phyloP scores from a whole-genome alignment of 176 grass and related monocot genomes.

The Eleusine indica region DNA sequence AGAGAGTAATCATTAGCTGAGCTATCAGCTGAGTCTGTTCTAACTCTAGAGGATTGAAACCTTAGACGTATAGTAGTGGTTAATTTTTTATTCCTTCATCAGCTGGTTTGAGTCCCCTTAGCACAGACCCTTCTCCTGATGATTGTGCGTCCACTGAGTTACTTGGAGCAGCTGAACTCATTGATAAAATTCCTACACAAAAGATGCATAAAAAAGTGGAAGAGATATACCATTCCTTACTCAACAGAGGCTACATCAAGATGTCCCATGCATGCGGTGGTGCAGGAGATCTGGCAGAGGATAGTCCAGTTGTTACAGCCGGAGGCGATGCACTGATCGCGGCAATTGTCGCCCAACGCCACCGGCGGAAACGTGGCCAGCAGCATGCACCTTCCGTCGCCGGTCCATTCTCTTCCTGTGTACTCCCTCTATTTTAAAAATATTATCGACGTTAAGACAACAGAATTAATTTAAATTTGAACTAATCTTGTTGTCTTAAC shows the following conservation, averaged over 20 bases:
- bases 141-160: neutral
- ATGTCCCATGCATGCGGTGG: constrained; percentile 32
- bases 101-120: constrained; percentile 14
- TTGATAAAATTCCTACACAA: neutral
- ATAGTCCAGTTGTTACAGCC: constrained; percentile 10
- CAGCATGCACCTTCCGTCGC: neutral
- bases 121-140: neutral
- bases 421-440: too few species aligned
- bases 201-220: too few species aligned
- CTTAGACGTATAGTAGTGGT: neutral
- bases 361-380: neutral
- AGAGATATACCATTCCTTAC: too few species aligned
- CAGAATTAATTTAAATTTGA: too few species aligned
- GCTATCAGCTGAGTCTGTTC: too few species aligned
- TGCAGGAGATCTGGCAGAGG: constrained; percentile 48
- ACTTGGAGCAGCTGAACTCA: neutral
- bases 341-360: constrained; percentile 19
- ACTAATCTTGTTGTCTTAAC: too few species aligned
- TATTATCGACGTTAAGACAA: too few species aligned
- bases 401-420: neutral
- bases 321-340: constrained; percentile 16
- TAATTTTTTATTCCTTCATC: neutral
- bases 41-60: too few species aligned
- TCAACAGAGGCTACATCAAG: too few species aligned
- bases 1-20: too few species aligned